Percentiles rank a stretch among this genome's conserved stretches.
These are phyloP conservation scores for Paramecium sexaurelia DNA, from an alignment of 73 alveolate species.

Conservation along the genomic window DNA sequence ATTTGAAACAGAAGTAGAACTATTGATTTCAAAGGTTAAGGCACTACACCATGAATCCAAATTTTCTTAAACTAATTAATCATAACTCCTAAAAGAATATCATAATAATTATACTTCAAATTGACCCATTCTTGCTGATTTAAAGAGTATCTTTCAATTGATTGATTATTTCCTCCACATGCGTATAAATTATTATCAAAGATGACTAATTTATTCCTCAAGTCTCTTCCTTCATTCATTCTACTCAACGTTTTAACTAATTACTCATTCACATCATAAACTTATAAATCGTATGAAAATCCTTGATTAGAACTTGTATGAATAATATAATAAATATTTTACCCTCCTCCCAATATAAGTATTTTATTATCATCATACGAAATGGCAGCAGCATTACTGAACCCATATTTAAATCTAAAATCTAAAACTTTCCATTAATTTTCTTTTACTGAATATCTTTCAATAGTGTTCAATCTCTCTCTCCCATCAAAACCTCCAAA, in stretches of 20 bases:
- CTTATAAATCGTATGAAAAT: constrained; percentile 79
- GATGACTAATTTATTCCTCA: constrained; percentile 82
- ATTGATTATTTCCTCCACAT: constrained; percentile 80
- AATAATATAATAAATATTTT: background rate
- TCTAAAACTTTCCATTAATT: constrained; percentile 73
- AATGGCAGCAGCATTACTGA: constrained; percentile 86
- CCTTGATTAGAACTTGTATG: constrained; percentile 76
- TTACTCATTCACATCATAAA: constrained; percentile 74
- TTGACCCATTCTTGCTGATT: background rate
- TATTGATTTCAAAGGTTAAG: constrained; percentile 68
- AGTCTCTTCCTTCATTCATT: constrained; percentile 92
- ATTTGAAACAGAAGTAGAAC: background rate
- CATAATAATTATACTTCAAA: constrained; percentile 74
- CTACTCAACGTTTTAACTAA: constrained; percentile 73
- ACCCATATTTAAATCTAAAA: constrained; percentile 73
- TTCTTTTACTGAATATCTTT: constrained; percentile 72
- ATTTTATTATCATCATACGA: constrained; percentile 80
- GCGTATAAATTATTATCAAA: constrained; percentile 77
- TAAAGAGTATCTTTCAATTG: background rate
- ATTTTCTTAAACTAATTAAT: constrained; percentile 79
- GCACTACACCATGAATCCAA: constrained; percentile 90
- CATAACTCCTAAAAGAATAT: constrained; percentile 64
- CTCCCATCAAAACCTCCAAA: constrained; percentile 92
- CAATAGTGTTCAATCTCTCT: constrained; percentile 84
- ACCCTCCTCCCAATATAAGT: constrained; percentile 88